phyloP scores from a whole-genome alignment of 2,329 filamentous ascomycete species.

The Apiospora marii region DNA sequence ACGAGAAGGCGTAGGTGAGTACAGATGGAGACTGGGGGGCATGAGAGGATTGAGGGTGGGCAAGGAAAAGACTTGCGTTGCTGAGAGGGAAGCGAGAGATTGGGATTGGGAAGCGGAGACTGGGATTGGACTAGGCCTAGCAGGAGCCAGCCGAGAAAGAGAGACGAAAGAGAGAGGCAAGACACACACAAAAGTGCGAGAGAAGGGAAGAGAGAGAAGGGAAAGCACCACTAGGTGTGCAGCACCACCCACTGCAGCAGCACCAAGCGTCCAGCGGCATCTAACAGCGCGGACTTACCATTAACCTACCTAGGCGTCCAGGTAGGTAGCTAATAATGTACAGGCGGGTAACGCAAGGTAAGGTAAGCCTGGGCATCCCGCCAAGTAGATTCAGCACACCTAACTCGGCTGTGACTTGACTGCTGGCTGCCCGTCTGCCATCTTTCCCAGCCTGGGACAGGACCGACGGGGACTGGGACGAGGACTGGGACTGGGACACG shows the following conservation, averaged over 20 bases:
- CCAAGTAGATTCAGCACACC: slow-evolving; percentile 13
- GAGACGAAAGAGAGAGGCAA: slow-evolving; percentile 18
- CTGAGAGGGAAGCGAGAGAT: slow-evolving; percentile 21
- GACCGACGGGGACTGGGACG: neutral
- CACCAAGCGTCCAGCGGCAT: slow-evolving; percentile 18
- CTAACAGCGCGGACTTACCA: slow-evolving; percentile 14
- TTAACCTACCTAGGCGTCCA: slow-evolving; percentile 2
- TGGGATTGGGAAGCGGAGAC: slow-evolving; percentile 22
- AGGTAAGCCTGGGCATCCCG: slow-evolving; percentile 5
- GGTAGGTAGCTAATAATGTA: slow-evolving; percentile 11
- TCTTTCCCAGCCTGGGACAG: neutral
- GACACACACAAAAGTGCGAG: slow-evolving; percentile 16
- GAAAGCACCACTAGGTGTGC: slow-evolving; percentile 25
- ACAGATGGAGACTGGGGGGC: slow-evolving; percentile 22
- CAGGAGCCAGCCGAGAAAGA: slow-evolving; percentile 21
- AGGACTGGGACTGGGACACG: neutral
- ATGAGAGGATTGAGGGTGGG: slow-evolving; percentile 23
- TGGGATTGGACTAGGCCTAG: slow-evolving; percentile 18
- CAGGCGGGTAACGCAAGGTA: slow-evolving; percentile 17
- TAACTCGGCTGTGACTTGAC: neutral
- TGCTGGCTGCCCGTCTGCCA: neutral
- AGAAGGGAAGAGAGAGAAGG: neutral
- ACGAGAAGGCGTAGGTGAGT: slow-evolving; percentile 21
- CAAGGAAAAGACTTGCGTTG: slow-evolving; percentile 25
- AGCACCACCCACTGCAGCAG: neutral